Base-by-base conservation (phyloP, 192 early-diverging fungal species). In the Backusella morwellensis region DNA sequence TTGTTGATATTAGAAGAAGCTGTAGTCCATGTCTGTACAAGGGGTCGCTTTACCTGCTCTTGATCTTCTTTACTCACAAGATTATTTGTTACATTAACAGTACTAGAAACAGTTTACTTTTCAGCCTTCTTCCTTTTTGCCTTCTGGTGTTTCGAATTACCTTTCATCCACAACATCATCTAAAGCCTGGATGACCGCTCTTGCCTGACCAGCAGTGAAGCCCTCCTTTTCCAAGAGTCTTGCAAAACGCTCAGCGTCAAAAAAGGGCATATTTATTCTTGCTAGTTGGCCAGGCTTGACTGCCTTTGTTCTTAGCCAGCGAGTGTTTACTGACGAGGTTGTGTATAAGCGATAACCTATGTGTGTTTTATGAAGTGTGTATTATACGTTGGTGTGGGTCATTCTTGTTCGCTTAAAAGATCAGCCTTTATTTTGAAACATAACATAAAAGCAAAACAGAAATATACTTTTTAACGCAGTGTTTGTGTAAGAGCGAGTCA, bases 21-120 rank as follows among this genome's bases (percentile, higher is more conserved):
- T 4, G 4, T 1, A 44, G 42, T 17, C 15, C 34, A 36, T 9
- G 35, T 17, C 14, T 54, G 35, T 21, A 14, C 36, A 26, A 26
- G 2, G 29, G 7, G 4, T 0, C 7, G 26, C 7, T 67, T 66
- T 84, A 90, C 88, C 79, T 92, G 87, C 63, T 94, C 88, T 75
- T 95, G 94, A 66, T 97, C 94, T 4, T 88, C 86, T 75, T 94
- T 94, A 68, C 90, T 95, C 19, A 94, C 93, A 74, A 95, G 86
- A 66, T 89, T 87, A 72, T 85, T 82, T 3, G 81, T 88, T 73
- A 90, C 70, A 73, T 86, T 92, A 35, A 80, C 68, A 73, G 90
- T 86, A 70, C 92, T 93, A 29, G 35, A 34, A 26, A 29, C 9
- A 75, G 38, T 32, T 54, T 35, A 15, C 66, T 14, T 73, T 52